Base-by-base conservation (phyloP, 2,329 filamentous ascomycete species). In the Ceratocystis smalleyi region DNA sequence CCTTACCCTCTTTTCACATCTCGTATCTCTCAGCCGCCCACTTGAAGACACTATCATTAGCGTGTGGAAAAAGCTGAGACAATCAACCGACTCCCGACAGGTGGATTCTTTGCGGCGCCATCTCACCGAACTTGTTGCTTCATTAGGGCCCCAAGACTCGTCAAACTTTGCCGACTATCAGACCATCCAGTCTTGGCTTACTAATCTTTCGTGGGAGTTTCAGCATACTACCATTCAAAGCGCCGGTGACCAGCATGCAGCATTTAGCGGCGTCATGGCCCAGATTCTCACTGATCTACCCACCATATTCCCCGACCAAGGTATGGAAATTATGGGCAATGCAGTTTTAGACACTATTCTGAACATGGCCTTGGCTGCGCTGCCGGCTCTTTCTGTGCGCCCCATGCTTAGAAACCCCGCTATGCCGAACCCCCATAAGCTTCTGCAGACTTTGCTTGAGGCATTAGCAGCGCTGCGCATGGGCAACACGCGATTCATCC, bases 401-500 rank as follows among this genome's bases (percentile, higher is more conserved):
- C 81, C 83, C 0, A 75, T 81, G 0, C 79, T 82, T 2, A 77
- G 82, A 1, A 79, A 82, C 47, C 81, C 82, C 0, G 78, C 80
- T 24, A 73, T 82, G 45, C 84, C 85, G 0, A 65, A 67, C 54
- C 88, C 89, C 2, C 84, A 84, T 43, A 87, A 92, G 70, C 85
- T 89, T 70, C 81, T 95, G 4, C 83, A 83, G 67, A 81, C 87
- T 66, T 79, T 91, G 35, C 75, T 88, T 49, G 82, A 81, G 66
- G 79, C 90, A 7, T 77, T 91, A 1, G 84, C 85, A 1, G 77
- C 83, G 7, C 79, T 94, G 19, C 87, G 88, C n/a, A 85, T 83
- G 65, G 88, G 88, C 5, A 81, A 91, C 65, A 81, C 86, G 67
- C 85, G 87, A 62, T 94, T 90, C 71, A 77, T 92, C 15, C 89